A percentile compares a stretch with the other conserved stretches of the same genome.
Conservation (phyloP, 169 alveolate species). For the Toxoplasma gondii region DNA sequence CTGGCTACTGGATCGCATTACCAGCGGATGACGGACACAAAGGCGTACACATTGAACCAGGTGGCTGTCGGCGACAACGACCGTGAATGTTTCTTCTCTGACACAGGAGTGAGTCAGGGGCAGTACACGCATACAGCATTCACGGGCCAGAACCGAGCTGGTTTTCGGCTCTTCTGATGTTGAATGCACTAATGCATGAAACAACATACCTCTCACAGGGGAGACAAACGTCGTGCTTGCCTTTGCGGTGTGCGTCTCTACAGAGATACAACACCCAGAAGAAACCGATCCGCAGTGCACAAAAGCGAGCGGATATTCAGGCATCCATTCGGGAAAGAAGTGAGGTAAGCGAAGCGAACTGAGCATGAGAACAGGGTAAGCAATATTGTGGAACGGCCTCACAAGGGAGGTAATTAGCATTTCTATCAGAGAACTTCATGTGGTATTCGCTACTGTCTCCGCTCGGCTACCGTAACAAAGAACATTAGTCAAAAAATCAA, state of each 20-base stretch:
- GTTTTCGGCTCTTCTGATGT: too few relatives aligned
- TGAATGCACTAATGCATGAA: too few relatives aligned
- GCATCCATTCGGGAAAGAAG: conserved; percentile 40
- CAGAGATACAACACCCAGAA: conserved; percentile 18
- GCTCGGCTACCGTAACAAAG: too few relatives aligned
- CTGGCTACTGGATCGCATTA: neutral
- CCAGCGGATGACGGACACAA: conserved; percentile 3
- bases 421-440: too few relatives aligned
- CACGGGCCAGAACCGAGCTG: neutral
- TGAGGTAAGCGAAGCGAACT: neutral
- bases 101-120: conserved; percentile 10
- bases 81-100: neutral
- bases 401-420: too few relatives aligned
- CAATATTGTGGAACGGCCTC: too few relatives aligned
- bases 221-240: neutral
- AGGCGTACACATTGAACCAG: neutral
- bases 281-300: conserved; percentile 55
- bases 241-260: neutral
- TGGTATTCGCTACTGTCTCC: too few relatives aligned
- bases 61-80: conserved; percentile 35
- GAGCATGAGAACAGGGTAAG: neutral
- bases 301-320: conserved; percentile 58
- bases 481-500: neutral
- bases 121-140: neutral
- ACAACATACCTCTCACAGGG: too few relatives aligned